Percentiles rank a stretch among this genome's conserved stretches.
phyloP scores from a whole-genome alignment of 164 flowering plant species.

The Sextonia rubra region DNA sequence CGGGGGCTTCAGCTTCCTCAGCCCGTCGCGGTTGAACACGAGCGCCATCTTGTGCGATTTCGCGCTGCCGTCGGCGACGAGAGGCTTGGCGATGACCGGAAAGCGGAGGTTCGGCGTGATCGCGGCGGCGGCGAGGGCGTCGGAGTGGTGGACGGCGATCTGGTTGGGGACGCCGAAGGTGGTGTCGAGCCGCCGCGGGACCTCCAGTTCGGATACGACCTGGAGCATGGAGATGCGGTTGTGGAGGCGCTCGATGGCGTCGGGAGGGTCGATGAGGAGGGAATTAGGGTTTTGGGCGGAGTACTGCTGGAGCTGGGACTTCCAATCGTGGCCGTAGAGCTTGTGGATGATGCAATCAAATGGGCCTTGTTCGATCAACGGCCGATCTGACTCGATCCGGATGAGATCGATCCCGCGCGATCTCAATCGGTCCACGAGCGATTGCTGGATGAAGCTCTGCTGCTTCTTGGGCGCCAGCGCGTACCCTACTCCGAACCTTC shows the following conservation, averaged over 20 bases:
- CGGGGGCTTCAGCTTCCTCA: constrained; percentile 55
- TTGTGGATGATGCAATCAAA: constrained; percentile 45
- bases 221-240: constrained; percentile 83
- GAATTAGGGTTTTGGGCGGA: constrained; percentile 21
- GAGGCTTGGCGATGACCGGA: constrained; percentile 82
- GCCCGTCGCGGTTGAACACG: constrained; percentile 48
- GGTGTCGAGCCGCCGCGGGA: constrained; percentile 23
- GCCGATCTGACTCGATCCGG: constrained; percentile 25
- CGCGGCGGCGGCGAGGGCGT: constrained; percentile 24
- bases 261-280: constrained; percentile 30
- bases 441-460: constrained; percentile 35
- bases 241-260: constrained; percentile 33
- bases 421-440: constrained; percentile 28
- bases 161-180: constrained; percentile 77
- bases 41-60: constrained; percentile 79
- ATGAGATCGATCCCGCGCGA: constrained; percentile 38
- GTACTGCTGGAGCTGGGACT: constrained; percentile 23
- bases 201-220: constrained; percentile 54
- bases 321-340: constrained; percentile 32
- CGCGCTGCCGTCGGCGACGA: constrained; percentile 81
- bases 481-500: constrained; percentile 33
- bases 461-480: constrained; percentile 41
- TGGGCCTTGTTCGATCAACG: constrained; percentile 38
- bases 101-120: constrained; percentile 40
- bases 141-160: constrained; percentile 47